phyloP scores from a whole-genome alignment of 1,284 basidiomycete genomes.

The Flammula alnicola region DNA sequence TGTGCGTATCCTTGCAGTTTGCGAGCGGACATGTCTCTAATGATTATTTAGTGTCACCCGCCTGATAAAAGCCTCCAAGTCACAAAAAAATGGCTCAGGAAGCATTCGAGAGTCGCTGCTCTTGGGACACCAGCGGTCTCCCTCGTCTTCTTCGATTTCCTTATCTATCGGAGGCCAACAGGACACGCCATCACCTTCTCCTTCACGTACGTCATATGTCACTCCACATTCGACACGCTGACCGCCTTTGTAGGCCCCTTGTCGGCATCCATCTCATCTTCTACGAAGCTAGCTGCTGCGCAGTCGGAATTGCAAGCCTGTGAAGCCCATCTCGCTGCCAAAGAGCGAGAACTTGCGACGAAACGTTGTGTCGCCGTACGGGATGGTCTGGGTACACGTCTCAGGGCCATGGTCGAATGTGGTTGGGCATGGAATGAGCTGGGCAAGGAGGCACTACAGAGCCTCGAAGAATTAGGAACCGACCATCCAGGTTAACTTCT shows the following conservation, averaged over 20 bases:
- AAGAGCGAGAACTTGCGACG: conserved; percentile 64
- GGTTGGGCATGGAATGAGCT: conserved; percentile 69
- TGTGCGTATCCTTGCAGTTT: conserved; percentile 52
- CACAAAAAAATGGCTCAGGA: conserved; percentile 36
- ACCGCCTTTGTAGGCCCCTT: no score
- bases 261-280: conserved; percentile 36
- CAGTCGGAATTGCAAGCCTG: conserved; percentile 80
- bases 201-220: no score
- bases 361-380: conserved; percentile 55
- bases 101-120: conserved; percentile 51
- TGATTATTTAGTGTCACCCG: conserved; percentile 61
- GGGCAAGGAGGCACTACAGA: conserved; percentile 55
- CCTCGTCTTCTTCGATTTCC: conserved; percentile 39
- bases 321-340: conserved; percentile 68
- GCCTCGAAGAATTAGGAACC: conserved; percentile 30
- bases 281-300: conserved; percentile 62
- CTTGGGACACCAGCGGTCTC: conserved; percentile 30
- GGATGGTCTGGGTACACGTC: conserved; percentile 65
- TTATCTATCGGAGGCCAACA: conserved; percentile 33
- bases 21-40: neutral
- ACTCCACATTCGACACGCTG: no score
- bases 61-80: conserved; percentile 75
- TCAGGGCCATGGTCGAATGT: conserved; percentile 67
- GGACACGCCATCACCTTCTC: conserved; percentile 32
- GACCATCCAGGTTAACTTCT: conserved; percentile 9